phyloP scores from a whole-genome alignment of 768 basidiomycete species.

The Zangia roseola region DNA sequence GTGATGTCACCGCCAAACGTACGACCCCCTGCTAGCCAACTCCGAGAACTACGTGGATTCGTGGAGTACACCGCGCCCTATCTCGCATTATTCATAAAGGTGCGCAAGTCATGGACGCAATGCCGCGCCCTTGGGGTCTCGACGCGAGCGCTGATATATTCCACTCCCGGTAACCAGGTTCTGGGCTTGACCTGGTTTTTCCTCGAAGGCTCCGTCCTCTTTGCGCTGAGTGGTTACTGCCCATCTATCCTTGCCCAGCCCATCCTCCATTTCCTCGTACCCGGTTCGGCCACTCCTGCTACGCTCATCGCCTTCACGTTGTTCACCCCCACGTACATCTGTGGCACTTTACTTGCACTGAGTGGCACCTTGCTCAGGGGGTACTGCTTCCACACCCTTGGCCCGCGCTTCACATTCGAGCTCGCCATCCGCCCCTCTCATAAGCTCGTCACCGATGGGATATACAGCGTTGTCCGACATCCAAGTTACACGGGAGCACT shows the following conservation, averaged over 20 bases:
- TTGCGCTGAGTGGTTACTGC: conserved; percentile 1
- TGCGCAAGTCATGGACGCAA: not conserved
- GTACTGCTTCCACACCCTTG: conserved; percentile 21
- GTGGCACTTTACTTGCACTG: conserved; percentile 4
- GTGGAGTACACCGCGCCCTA: not conserved
- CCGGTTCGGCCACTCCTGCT: not conserved
- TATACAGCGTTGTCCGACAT: conserved; percentile 31
- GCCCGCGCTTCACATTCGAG: conserved; percentile 26
- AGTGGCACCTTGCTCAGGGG: conserved; percentile 14
- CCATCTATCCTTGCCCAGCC: conserved; percentile 1
- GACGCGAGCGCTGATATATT: not conserved
- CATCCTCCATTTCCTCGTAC: not conserved
- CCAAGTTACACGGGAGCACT: conserved; percentile 26
- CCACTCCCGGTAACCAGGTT: not conserved
- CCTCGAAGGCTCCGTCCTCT: conserved; percentile 5
- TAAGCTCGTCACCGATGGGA: conserved; percentile 25
- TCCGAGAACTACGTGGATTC: conserved; percentile 5
- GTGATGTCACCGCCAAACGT: not conserved
- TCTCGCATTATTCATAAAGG: not conserved
- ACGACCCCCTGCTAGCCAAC: conserved; percentile 1
- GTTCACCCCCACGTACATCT: conserved; percentile 4
- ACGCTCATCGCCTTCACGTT: conserved; percentile 7
- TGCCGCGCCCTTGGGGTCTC: not conserved
- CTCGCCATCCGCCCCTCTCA: conserved; percentile 20
- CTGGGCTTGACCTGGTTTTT: not conserved